These are phyloP conservation scores for Mortierella sp. DNA, from an alignment of 371 early-diverging fungal genomes.

Conservation along the genomic window DNA sequence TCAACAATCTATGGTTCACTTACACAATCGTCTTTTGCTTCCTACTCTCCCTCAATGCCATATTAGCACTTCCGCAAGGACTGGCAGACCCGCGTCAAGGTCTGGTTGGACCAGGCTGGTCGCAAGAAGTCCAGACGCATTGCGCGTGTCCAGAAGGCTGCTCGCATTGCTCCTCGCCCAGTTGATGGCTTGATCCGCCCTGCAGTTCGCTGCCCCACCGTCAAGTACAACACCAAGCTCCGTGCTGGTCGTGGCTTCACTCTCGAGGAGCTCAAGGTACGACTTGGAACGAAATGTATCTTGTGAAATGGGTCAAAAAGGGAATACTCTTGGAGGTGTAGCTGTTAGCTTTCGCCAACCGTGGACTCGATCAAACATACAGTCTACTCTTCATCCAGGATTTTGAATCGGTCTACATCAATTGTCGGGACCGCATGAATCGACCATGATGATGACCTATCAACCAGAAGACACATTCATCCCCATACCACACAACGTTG, in stretches of 20 bases:
- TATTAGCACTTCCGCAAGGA: slow-evolving; percentile 97
- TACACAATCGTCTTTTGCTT: not conserved
- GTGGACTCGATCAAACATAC: too few species aligned
- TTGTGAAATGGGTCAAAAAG: too few species aligned
- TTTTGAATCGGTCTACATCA: too few species aligned
- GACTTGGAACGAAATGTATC: not conserved
- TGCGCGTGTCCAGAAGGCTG: slow-evolving; percentile 95
- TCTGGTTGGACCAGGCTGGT: slow-evolving; percentile 99
- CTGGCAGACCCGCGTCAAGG: slow-evolving; percentile 97
- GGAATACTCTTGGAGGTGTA: too few species aligned
- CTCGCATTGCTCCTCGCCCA: slow-evolving; percentile 96
- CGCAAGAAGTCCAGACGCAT: slow-evolving; percentile 93
- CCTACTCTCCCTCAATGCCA: not conserved
- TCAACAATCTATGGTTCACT: too few species aligned
- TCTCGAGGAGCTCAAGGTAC: slow-evolving; percentile 96
- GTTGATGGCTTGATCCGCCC: slow-evolving; percentile 98
- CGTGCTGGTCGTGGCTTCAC: slow-evolving; percentile 99
- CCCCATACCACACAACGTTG: too few species aligned
- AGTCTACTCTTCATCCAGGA: too few species aligned
- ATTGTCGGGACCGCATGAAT: too few species aligned
- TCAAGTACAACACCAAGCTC: slow-evolving; percentile 99
- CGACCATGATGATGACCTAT: too few species aligned
- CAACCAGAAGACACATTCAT: too few species aligned
- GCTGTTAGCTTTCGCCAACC: not conserved
- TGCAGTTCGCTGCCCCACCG: slow-evolving; percentile 97